A percentile compares a stretch with the other conserved stretches of the same genome.
phyloP scores from a whole-genome alignment of 1,139 yeast species.

The Ogataea hybrid region DNA sequence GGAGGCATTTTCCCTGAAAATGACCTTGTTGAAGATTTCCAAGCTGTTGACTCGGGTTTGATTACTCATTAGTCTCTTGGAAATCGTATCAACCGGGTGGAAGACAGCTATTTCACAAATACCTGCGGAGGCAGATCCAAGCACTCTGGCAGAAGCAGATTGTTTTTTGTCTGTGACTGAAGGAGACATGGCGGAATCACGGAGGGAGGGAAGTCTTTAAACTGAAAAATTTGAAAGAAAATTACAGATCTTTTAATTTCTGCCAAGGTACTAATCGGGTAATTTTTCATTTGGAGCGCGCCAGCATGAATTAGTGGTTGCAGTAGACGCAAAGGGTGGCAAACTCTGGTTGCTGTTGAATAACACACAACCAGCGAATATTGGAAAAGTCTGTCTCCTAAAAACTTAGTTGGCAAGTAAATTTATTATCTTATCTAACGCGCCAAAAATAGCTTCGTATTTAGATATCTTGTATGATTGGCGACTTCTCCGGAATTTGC shows the following conservation, averaged over 20 bases:
- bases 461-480: slow-evolving; percentile 42
- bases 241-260: not conserved
- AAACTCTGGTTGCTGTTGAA: not conserved
- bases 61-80: slow-evolving; percentile 97
- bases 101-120: slow-evolving; percentile 93
- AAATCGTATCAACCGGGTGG: slow-evolving; percentile 98
- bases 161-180: slow-evolving; percentile 70
- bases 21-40: slow-evolving; percentile 74
- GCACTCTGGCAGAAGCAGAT: slow-evolving; percentile 84
- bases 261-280: slow-evolving; percentile 4
- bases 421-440: not conserved
- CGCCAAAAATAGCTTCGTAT: slow-evolving; percentile 3
- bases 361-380: too few relatives aligned
- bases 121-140: slow-evolving; percentile 98
- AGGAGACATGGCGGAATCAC: slow-evolving; percentile 44
- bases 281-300: not conserved
- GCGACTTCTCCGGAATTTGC: slow-evolving; percentile 70
- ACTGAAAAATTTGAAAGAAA: slow-evolving; percentile 3
- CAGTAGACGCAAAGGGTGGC: not conserved
- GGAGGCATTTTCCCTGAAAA: slow-evolving; percentile 79
- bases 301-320: not conserved
- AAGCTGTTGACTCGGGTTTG: slow-evolving; percentile 66
- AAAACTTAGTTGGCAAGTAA: too few relatives aligned
- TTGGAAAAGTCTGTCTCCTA: too few relatives aligned
- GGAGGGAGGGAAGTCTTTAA: slow-evolving; percentile 2